Percentiles rank a stretch among this genome's conserved stretches.
phyloP scores from a whole-genome alignment of 441 rosid species.

The Geranium incanum region DNA sequence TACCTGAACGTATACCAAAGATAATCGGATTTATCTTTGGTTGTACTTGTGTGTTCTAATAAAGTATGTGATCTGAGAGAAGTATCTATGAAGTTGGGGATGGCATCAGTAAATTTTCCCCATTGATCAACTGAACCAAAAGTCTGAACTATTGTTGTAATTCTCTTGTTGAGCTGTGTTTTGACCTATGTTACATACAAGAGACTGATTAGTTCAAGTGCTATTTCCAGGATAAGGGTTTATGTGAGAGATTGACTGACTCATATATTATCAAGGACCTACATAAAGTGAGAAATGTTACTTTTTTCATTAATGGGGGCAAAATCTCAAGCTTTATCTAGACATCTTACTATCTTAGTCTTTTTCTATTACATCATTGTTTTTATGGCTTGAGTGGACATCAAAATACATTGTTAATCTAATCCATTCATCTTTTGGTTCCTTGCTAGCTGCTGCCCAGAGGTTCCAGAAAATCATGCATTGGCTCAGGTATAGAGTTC shows the following conservation, averaged over 20 bases:
- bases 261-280: neutral
- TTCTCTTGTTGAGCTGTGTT: conserved; percentile 30
- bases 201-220: neutral
- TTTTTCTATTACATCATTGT: too few species aligned
- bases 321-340: too few species aligned
- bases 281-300: neutral
- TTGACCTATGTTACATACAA: conserved; percentile 28
- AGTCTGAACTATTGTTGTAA: conserved; percentile 21
- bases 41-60: neutral
- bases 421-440: too few species aligned
- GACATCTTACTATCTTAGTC: too few species aligned
- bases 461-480: too few species aligned
- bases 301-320: too few species aligned
- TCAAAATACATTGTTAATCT: too few species aligned
- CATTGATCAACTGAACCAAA: conserved; percentile 30
- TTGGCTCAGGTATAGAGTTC: too few species aligned
- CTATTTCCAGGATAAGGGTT: neutral
- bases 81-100: conserved; percentile 36
- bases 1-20: too few species aligned
- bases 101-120: conserved; percentile 42
- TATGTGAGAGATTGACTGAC: neutral
- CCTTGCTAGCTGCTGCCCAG: too few species aligned
- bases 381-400: too few species aligned
- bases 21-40: too few species aligned
- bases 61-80: conserved; percentile 20